Evolutionary conservation across 2,329 filamentous ascomycete genomes (phyloP), one percentile per base, ranked within the genome.

Genomic region (Neofusicoccum sp.): DNA sequence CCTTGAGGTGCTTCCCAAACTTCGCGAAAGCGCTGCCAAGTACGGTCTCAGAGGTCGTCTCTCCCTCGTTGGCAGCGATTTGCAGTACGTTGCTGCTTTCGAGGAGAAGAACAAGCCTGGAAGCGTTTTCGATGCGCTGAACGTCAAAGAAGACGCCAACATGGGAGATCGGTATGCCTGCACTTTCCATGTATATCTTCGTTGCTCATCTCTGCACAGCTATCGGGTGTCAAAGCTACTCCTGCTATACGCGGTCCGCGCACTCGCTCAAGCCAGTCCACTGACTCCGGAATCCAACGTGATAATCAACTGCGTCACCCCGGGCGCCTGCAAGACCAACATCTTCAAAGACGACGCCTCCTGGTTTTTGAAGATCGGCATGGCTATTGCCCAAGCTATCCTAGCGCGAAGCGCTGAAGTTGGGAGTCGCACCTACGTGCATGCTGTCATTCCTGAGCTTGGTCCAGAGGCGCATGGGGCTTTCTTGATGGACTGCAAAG

Each of bases 151-250:
- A 1, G 65, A 58, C 9, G 44, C 62, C 0, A 36, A 66, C 16
- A 64, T 69, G 41, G 20, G 6, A 1, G 64, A 68, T 5, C 60
- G 71, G 14, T 74, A 70, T 20, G 65, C 33, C 16, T 14, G 44
- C 14, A 16, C 26, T 8, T 44, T 4, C 11, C 11, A 26, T n/a
- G n/a, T n/a, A n/a, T n/a, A n/a, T n/a, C n/a, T 38, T 12, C 14
- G 8, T 40, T 14, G n/a, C 11, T 41, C 5, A 1, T 12, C 3
- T 43, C 33, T 26, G 41, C 58, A 6, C 38, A 67, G 59, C 61
- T 70, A 65, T 65, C 65, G 65, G 14, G 63, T 66, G 1, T 70
- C 67, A 9, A 76, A 76, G 56, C 58, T 75, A 7, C 59, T 76
- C 2, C 64, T 72, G 7, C 64, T 75, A 5, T 66, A 71, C 8